Conservation (phyloP, 208 protist genomes). For the Strigomonas culicis region DNA sequence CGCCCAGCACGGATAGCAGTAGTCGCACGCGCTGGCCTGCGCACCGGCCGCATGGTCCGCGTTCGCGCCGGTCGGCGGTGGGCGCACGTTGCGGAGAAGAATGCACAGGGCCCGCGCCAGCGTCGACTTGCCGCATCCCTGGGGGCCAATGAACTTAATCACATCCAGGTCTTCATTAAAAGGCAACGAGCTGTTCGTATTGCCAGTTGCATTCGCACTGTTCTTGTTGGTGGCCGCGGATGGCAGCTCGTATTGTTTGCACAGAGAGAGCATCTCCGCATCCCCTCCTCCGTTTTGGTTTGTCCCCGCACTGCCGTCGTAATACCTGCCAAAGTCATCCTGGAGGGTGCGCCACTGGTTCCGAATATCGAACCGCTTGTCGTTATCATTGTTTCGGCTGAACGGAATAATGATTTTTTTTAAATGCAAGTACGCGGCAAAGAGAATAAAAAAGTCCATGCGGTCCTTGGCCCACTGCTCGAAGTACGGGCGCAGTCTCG, state of each 20-base stretch:
- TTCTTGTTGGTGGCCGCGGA: conserved; percentile 7
- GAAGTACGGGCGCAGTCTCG: conserved; percentile 35
- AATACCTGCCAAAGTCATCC: conserved; percentile 20
- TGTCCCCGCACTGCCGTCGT: conserved; percentile 24
- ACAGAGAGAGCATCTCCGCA: conserved; percentile 20
- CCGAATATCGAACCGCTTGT: conserved; percentile 22
- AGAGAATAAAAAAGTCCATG: conserved; percentile 38
- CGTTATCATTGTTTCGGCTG: conserved; percentile 10
- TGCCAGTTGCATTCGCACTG: neutral
- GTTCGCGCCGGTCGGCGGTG: conserved; percentile 41
- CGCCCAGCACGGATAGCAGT: conserved; percentile 41
- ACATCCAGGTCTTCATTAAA: conserved; percentile 30
- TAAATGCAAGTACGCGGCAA: conserved; percentile 49
- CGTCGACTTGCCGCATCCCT: conserved; percentile 69
- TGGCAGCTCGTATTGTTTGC: conserved; percentile 28
- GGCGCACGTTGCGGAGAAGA: conserved; percentile 28
- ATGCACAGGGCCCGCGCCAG: conserved; percentile 41
- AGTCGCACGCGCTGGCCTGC: neutral
- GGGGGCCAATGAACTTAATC: conserved; percentile 54
- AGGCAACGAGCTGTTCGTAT: neutral
- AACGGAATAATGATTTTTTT: conserved; percentile 22
- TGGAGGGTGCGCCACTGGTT: conserved; percentile 37
- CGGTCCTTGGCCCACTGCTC: conserved; percentile 44
- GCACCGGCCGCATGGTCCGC: conserved; percentile 32
- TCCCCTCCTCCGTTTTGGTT: too few relatives aligned